phyloP scores from a whole-genome alignment of 2,329 filamentous ascomycete genomes.

The Hymenoscyphus occultus region DNA sequence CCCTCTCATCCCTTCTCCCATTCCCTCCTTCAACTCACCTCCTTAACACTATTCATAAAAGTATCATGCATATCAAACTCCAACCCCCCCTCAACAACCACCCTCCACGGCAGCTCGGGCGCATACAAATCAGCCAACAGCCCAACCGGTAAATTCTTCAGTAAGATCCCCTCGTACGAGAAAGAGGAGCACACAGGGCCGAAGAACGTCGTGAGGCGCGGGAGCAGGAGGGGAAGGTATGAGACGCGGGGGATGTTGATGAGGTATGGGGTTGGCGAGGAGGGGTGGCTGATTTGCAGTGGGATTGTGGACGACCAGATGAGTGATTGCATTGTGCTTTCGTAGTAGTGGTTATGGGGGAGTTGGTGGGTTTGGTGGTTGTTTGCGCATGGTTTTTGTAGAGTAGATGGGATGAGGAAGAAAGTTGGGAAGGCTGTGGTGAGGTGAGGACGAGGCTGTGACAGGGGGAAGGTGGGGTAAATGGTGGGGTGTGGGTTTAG shows the following conservation, averaged over 20 bases:
- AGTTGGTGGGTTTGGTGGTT: background rate
- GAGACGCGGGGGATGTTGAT: constrained; percentile 63
- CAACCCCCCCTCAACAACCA: constrained; percentile 57
- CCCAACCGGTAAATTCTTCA: constrained; percentile 69
- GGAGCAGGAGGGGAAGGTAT: constrained; percentile 65
- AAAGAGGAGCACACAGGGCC: constrained; percentile 51
- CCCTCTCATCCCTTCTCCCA: background rate
- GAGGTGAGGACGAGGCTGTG: too few relatives aligned
- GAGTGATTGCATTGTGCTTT: constrained; percentile 31
- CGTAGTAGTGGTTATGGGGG: background rate
- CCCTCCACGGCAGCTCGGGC: constrained; percentile 55
- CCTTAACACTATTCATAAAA: constrained; percentile 69
- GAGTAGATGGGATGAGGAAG: too few relatives aligned
- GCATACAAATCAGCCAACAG: constrained; percentile 66
- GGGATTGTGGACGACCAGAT: constrained; percentile 37
- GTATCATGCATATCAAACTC: constrained; percentile 54
- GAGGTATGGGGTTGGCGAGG: constrained; percentile 36
- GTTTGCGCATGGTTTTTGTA: too few relatives aligned
- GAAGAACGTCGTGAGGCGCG: constrained; percentile 63
- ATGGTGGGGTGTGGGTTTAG: too few relatives aligned
- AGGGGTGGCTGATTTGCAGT: constrained; percentile 35
- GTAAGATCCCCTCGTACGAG: constrained; percentile 62
- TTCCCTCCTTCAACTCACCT: constrained; percentile 41
- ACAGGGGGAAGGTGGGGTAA: too few relatives aligned
- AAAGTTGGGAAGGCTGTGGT: too few relatives aligned